phyloP scores from a whole-genome alignment of 164 flowering plant genomes.

The Magnolia sinica region DNA sequence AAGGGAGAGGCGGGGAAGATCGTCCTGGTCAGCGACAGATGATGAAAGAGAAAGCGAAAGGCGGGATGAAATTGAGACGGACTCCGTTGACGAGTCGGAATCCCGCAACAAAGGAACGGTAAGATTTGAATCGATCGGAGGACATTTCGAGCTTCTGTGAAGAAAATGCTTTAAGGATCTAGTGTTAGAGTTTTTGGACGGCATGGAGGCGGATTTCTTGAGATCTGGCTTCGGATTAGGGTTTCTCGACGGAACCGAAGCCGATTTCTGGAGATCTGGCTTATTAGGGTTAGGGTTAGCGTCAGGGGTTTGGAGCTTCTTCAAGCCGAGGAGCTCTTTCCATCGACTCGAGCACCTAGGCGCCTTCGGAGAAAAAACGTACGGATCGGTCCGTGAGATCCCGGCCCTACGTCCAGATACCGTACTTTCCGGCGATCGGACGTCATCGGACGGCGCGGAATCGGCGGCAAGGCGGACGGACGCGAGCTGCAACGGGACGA shows the following conservation, averaged over 20 bases:
- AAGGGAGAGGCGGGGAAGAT: conserved; percentile 63
- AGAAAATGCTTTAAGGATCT: conserved; percentile 56
- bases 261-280: conserved; percentile 20
- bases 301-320: conserved; percentile 37
- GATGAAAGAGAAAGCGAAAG: conserved; percentile 60
- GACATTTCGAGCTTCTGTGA: conserved; percentile 48
- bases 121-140: conserved; percentile 39
- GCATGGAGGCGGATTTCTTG: conserved; percentile 22
- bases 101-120: conserved; percentile 66
- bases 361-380: conserved; percentile 74
- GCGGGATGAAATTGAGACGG: conserved; percentile 55
- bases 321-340: conserved; percentile 77
- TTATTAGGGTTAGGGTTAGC: conserved; percentile 18
- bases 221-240: conserved; percentile 26
- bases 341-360: conserved; percentile 84
- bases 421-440: not conserved
- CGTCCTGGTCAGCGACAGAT: conserved; percentile 61
- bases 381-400: conserved; percentile 33
- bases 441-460: not conserved
- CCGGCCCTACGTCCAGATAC: not conserved
- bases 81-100: conserved; percentile 38
- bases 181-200: conserved; percentile 14
- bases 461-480: conserved; percentile 6
- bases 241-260: conserved; percentile 37
- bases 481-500: conserved; percentile 59